A percentile compares a stretch with the other conserved stretches of the same genome.
phyloP scores from a whole-genome alignment of 208 protist species.

The Tritrichomonas musculus region DNA sequence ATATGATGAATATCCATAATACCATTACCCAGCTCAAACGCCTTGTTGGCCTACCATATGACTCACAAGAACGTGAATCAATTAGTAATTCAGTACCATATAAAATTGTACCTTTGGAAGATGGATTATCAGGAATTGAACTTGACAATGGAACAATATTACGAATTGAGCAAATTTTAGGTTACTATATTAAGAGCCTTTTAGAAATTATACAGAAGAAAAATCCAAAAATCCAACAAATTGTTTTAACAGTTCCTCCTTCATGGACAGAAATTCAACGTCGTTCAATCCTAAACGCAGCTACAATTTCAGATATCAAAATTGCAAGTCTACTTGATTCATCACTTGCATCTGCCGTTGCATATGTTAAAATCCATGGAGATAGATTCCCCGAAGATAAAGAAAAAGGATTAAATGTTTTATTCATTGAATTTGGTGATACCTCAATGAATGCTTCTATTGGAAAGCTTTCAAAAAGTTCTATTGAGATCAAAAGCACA shows the following conservation, averaged over 20 bases:
- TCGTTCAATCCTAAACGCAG: background rate
- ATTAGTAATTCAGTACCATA: background rate
- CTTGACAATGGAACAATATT: background rate
- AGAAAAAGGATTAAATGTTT: background rate
- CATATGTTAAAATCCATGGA: background rate
- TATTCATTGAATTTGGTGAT: background rate
- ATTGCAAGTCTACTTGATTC: background rate
- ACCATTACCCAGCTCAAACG: background rate
- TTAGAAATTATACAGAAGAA: background rate
- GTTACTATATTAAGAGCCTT: background rate
- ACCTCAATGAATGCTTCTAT: background rate
- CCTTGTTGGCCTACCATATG: background rate
- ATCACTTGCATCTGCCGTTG: background rate
- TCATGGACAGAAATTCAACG: background rate
- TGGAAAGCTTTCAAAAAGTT: background rate
- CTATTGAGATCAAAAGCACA: constrained; percentile 36
- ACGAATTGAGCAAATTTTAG: background rate
- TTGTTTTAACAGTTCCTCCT: background rate
- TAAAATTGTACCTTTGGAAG: background rate
- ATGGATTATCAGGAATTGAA: background rate
- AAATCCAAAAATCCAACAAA: background rate
- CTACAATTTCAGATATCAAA: background rate
- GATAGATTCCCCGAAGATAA: background rate
- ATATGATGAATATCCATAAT: background rate
- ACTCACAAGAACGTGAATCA: background rate